A percentile compares a stretch with the other conserved stretches of the same genome.
These are phyloP conservation scores for Aegilops bicornis DNA, from an alignment of 176 grass and related monocot genomes.

Conservation along the genomic window DNA sequence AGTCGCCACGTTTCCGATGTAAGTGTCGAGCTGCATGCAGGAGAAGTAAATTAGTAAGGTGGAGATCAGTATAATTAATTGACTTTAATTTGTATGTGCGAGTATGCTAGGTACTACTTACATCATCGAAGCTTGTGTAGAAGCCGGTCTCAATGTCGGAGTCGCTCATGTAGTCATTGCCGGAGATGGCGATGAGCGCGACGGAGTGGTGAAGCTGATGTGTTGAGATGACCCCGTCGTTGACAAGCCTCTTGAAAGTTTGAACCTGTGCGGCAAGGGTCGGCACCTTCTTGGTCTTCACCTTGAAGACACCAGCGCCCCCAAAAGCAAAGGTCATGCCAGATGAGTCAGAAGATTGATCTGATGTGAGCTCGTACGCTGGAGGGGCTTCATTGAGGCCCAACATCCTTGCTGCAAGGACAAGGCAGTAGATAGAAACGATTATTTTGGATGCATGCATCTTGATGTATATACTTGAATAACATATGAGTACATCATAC, in stretches of 20 bases:
- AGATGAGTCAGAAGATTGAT: background rate
- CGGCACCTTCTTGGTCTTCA: background rate
- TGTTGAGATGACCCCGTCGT: background rate
- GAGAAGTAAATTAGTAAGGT: background rate
- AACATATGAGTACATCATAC: background rate
- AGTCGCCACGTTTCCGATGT: background rate
- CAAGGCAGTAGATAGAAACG: background rate
- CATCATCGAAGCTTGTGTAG: background rate
- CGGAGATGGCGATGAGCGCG: slow-evolving; percentile 28
- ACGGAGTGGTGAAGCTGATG: background rate
- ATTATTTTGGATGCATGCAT: too few species aligned
- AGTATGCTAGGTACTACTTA: background rate
- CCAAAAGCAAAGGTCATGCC: slow-evolving; percentile 64
- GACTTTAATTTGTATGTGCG: too few species aligned
- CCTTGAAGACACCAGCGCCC: slow-evolving; percentile 9
- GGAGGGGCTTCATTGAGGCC: background rate
- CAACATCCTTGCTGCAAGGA: slow-evolving; percentile 19
- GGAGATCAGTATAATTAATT: too few species aligned
- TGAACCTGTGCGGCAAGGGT: background rate
- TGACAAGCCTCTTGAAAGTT: background rate
- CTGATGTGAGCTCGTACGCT: background rate
- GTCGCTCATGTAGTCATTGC: slow-evolving; percentile 22
- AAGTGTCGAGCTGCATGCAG: background rate
- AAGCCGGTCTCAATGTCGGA: background rate
- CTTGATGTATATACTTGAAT: too few species aligned